Evolutionary conservation across 2,329 filamentous ascomycete genomes (phyloP).

Genomic region (Ceratocystis papillata): DNA sequence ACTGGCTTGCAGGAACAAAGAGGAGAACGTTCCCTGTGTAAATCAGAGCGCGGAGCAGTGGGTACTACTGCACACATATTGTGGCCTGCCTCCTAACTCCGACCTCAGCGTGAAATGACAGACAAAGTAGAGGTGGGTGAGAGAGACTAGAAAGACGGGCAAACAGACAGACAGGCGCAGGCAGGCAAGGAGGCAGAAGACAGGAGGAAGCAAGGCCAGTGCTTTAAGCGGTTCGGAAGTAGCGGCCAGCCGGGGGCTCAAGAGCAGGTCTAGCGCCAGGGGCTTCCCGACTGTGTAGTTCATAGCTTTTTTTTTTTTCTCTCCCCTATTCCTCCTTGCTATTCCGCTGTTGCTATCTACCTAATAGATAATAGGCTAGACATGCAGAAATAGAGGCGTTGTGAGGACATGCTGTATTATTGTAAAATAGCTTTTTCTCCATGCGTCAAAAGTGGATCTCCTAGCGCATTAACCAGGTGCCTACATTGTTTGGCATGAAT

Average conservation of each 20-base stretch:
- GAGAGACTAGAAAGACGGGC: neutral
- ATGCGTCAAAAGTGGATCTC: neutral
- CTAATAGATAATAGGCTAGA: too few species aligned
- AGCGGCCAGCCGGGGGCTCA: constrained; percentile 1
- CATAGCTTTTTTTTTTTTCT: neutral
- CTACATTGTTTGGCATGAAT: too few species aligned
- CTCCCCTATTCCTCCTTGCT: too few species aligned
- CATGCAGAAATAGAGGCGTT: neutral
- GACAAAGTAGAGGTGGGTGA: too few species aligned
- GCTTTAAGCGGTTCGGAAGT: constrained; percentile 5
- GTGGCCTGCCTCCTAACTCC: too few species aligned
- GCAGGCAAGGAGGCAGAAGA: neutral
- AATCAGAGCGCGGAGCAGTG: neutral
- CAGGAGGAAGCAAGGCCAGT: neutral
- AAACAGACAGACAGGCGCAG: neutral
- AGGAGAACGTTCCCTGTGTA: neutral
- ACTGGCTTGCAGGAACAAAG: neutral
- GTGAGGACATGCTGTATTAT: neutral
- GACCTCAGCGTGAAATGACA: too few species aligned
- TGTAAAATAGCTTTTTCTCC: neutral
- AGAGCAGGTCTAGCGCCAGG: constrained; percentile 11
- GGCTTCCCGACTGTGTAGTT: constrained; percentile 8
- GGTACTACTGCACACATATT: neutral
- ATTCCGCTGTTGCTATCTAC: too few species aligned
- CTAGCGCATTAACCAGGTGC: neutral